Evolutionary conservation across 768 basidiomycete genomes (phyloP), one percentile per base, ranked within the genome.

Genomic region (Omphalotus guepiniiformis): DNA sequence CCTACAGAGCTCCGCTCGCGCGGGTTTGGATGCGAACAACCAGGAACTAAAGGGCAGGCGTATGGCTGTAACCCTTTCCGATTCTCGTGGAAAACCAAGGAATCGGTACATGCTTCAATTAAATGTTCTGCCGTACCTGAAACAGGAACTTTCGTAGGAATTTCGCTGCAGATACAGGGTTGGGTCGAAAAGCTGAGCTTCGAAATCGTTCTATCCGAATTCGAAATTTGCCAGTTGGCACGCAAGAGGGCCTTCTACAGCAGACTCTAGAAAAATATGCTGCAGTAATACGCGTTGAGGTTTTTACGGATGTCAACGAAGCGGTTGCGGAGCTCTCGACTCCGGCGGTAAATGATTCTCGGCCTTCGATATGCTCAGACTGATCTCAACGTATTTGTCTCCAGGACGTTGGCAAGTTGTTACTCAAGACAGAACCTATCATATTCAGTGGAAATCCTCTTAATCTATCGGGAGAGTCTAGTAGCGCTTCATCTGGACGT

Each of bases 161-260:
- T 47, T 54, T 61, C 39, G 60, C 63, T 45, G 49, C 76, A n/a
- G 82, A 80, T 21, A 79, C 73, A 52, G 84, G 84, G 1, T 65
- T 80, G 30, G 78, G 76, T 36, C 68, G 70, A 53, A 63, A 67
- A 34, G 76, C 74, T 11, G 89, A 86, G 46, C 64, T 71, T 5
- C 78, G 77, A 39, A 82, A 71, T 52, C 81, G 91, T 15, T 88
- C 88, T 16, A 73, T 98, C 6, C 81, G 87, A 7, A 68, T 97
- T 42, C 78, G 74, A 18, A 83, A 83, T 42, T 73, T 99, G 18
- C 90, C 91, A 13, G 58, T 77, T 2, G 79, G 70, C 8, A 83
- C 90, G 4, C 90, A 96, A 59, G 96, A 98, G 60, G 95, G 89
- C 2, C 69, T 98, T 1, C 65, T 99, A 21, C 95, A 99, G 56